Evolutionary conservation across 2,329 filamentous ascomycete genomes (phyloP), one percentile per base, ranked within the genome.

Genomic region (Calonectria naviculata): DNA sequence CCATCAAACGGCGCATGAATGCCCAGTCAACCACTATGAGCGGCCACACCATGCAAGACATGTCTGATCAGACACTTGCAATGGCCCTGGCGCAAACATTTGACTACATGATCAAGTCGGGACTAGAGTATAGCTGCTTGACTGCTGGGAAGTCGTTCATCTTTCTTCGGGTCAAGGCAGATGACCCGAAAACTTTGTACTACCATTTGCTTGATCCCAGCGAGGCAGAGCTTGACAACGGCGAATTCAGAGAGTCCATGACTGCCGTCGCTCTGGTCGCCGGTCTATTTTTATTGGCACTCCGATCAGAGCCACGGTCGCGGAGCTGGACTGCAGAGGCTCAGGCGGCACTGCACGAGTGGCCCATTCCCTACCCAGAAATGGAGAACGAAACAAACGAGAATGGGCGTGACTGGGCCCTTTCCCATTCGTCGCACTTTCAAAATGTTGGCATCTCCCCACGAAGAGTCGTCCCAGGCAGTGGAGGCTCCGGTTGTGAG

Each of bases 51-150:
- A 5, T 34, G 52, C 58, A 65, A 24, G 42, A 67, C 41, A 42
- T 8, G 41, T 42, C 36, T 15, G 73, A 74, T 58, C 67, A 26
- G 42, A 41, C 34, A 34, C 61, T 75, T 67, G 74, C 74, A 58
- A 75, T 74, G 71, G 71, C 69, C 24, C 63, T 76, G 38, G 73
- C 71, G 60, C 70, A 77, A 54, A 68, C 73, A 29, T 78, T 74
- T 34, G 49, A 78, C 58, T 74, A 73, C n/a, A 78, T 78, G 74
- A 41, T 78, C 19, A 4, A 21, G 34, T 66, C 64, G 44, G 73
- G 65, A 42, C 56, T 80, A 36, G 63, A 71, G 56, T 81, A 78
- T 62, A 74, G 77, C 70, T 75, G 78, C 67, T 34, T 81, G 10
- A 63, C 73, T 68, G 75, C 75, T 36, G 77, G 78, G 49, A 67